Evolutionary conservation across 208 protist species (phyloP), one percentile per base, ranked within the genome.

Genomic region (Trypanosoma avium): DNA sequence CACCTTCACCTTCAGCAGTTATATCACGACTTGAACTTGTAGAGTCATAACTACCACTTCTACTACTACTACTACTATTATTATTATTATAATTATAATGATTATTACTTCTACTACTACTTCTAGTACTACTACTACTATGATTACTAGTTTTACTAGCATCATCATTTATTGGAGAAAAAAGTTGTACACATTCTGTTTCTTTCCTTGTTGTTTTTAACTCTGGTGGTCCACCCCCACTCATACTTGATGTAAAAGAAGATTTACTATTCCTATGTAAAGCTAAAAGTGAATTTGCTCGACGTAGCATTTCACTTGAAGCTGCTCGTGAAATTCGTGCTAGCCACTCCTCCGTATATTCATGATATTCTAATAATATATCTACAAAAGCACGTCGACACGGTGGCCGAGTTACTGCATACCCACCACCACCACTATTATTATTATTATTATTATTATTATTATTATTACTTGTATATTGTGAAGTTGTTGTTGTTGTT

Each of bases 341-440:
- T 35, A 21, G 29, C 33, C 57, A 66, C 2, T 61, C 67, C 50
- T 72, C 62, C 29, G 42, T 54, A 24, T 49, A 63, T 40, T 75
- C 62, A 59, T 75, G 22, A 57, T 69, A 75, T 21, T 58, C 61
- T n/a, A 75, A 32, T 45, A 75, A 45, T 38, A 75, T 60, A 49
- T 75, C 69, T 15, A 63, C 9, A 65, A 69, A 75, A 43, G 60
- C 61, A 15, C 69, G 58, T 26, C 54, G 49, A 36, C 69, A 75
- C 3, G 57, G 56, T 30, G 26, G 54, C 1, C 50, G 26, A 0
- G 46, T 22, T 15, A 19, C n/a, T 26, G 22, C 0, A 30, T 38
- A 21, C 22, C 24, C 30, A 17, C 12, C 33, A 46, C 56, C 47
- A 22, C 30, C 26, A 21, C n/a, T n/a, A n/a, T n/a, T n/a, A n/a